Evolutionary conservation across 2,329 filamentous ascomycete species (phyloP), one percentile per base, ranked within the genome.

Genomic region (Claviceps purpurea): DNA sequence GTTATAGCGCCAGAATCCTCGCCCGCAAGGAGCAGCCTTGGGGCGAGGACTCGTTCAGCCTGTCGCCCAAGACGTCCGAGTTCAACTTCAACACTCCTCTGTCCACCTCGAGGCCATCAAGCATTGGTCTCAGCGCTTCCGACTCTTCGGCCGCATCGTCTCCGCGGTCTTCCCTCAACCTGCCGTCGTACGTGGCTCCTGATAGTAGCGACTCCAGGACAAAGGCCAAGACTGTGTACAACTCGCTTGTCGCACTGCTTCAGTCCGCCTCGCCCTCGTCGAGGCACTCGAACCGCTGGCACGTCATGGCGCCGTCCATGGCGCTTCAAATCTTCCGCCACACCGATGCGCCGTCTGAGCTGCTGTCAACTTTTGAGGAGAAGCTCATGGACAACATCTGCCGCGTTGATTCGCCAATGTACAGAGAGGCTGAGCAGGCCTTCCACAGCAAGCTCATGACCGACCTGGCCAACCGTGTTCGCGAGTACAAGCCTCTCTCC

Each of bases 251-350:
- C 7, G 74, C 76, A 1, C 65, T 81, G 7, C 68, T 81, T 13
- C 75, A 79, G 54, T 76, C 74, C 5, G 72, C 75, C 0, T 66
- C 72, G 0, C 63, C 70, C 1, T 65, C 67, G 13, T 63, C 67
- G 13, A 68, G 67, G 20, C 69, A 73, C 22, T 60, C 67, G 8
- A 67, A 72, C 44, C 71, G 75, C 50, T 81, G 78, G 78, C 69
- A 73, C 55, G 67, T 68, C 4, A 72, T 81, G 55, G 73, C 73
- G 2, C 71, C 76, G 3, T 70, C 74, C 2, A 69, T 81, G 60
- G 77, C 77, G 1, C 66, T 81, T 11, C 75, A 81, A 63, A 78
- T 81, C 24, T 76, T 79, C 65, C 75, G 78, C n/a, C 75, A 69
- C 58, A 75, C 74, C 49, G 71, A 76, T 48, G 73, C 73, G 0